phyloP scores from a whole-genome alignment of 2,329 filamentous ascomycete species.

The Fusarium buharicum region DNA sequence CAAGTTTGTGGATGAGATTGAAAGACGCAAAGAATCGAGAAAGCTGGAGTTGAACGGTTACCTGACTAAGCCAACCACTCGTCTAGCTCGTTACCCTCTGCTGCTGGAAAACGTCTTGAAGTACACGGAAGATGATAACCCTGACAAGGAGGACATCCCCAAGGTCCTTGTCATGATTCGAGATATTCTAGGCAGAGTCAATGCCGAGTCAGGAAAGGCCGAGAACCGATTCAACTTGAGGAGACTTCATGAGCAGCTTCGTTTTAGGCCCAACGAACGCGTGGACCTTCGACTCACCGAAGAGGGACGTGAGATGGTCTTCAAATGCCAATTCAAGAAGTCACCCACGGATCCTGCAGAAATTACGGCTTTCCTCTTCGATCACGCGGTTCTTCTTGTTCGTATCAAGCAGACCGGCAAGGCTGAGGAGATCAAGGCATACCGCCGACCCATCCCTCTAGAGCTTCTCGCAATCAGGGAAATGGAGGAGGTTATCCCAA shows the following conservation, averaged over 20 bases:
- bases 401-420: constrained; percentile 93
- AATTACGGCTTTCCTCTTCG: constrained; percentile 94
- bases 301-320: constrained; percentile 90
- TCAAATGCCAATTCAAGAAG: constrained; percentile 95
- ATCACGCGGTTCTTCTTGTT: constrained; percentile 93
- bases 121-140: constrained; percentile 87
- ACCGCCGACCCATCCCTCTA: constrained; percentile 90
- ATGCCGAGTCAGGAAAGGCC: constrained; percentile 93
- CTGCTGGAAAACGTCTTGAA: constrained; percentile 92
- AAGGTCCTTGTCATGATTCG: constrained; percentile 88
- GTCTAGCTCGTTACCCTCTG: constrained; percentile 91
- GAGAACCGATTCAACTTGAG: constrained; percentile 98
- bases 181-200: constrained; percentile 87
- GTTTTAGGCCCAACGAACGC: constrained; percentile 88
- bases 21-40: constrained; percentile 93
- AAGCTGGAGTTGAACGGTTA: constrained; percentile 98
- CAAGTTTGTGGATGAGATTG: constrained; percentile 95
- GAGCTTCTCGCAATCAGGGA: constrained; percentile 93
- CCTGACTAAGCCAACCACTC: constrained; percentile 95
- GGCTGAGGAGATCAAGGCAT: constrained; percentile 92
- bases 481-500: constrained; percentile 95
- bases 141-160: constrained; percentile 91
- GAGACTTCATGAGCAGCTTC: constrained; percentile 89
- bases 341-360: constrained; percentile 86
- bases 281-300: constrained; percentile 96